Evolutionary conservation across 352 stramenopile genomes (phyloP).

Genomic region (Aphanomyces stellatus): DNA sequence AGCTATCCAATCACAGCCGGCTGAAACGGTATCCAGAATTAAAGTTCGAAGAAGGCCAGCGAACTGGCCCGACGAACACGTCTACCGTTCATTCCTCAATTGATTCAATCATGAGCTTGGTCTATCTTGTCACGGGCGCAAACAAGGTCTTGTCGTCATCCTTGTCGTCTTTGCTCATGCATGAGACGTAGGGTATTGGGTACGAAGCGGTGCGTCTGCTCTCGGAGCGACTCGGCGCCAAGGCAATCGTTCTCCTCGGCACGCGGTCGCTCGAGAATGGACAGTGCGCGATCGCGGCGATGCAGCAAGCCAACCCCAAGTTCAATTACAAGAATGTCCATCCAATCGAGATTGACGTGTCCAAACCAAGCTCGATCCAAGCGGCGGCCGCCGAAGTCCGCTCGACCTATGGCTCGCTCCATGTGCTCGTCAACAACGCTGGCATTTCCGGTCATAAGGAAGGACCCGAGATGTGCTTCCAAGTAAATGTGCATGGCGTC

Average conservation of each 20-base stretch:
- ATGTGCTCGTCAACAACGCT: conserved; percentile 17
- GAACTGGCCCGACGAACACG: too few relatives aligned
- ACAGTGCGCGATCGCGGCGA: not conserved
- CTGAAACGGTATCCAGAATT: too few relatives aligned
- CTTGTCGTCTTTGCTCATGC: too few relatives aligned
- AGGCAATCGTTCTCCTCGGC: not conserved
- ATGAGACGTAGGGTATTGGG: conserved; percentile 16
- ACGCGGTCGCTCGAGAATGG: not conserved
- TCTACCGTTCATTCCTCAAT: too few relatives aligned
- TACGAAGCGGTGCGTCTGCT: conserved; percentile 11
- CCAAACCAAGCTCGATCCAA: conserved; percentile 2
- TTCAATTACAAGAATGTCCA: conserved; percentile 1
- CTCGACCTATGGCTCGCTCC: not conserved
- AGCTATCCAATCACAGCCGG: too few relatives aligned
- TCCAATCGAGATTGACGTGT: not conserved
- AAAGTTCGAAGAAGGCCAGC: too few relatives aligned
- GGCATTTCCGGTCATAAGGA: not conserved
- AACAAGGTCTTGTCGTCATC: too few relatives aligned
- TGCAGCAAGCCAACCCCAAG: not conserved
- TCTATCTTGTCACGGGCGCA: not conserved
- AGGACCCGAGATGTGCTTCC: not conserved
- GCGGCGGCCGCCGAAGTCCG: not conserved
- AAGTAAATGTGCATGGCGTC: conserved; percentile 8
- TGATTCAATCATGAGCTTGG: too few relatives aligned
- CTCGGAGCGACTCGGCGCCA: not conserved